Evolutionary conservation across 176 grass and related monocot genomes (phyloP).

Genomic region (Thinopyrum elongatum): DNA sequence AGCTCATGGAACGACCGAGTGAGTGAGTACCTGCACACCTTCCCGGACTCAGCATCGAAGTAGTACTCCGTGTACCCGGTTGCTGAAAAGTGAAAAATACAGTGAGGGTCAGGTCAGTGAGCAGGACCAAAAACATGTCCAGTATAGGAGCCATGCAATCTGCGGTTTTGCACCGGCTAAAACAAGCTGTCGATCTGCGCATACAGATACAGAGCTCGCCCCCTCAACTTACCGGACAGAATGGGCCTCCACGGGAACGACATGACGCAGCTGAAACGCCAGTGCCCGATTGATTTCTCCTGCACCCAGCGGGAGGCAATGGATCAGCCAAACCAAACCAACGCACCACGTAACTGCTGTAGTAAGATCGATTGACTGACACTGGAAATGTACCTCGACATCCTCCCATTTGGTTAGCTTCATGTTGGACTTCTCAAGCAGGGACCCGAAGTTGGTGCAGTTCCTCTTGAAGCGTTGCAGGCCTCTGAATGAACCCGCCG

Average conservation of each 20-base stretch:
- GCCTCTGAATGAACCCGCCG: constrained; percentile 82
- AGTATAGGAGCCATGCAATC: not conserved
- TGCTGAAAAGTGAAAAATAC: constrained; percentile 32
- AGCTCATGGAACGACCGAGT: not conserved
- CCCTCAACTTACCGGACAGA: constrained; percentile 54
- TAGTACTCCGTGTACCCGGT: constrained; percentile 93
- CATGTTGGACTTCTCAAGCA: constrained; percentile 86
- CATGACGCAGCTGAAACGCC: constrained; percentile 96
- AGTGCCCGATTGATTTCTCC: constrained; percentile 93
- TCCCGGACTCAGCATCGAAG: constrained; percentile 64
- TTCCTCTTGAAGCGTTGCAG: constrained; percentile 81
- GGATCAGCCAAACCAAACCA: not conserved
- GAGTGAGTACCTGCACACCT: constrained; percentile 62
- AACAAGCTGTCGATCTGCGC: not conserved
- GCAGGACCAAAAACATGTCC: no score
- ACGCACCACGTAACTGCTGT: not conserved
- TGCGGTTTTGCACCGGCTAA: not conserved
- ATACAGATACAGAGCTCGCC: not conserved
- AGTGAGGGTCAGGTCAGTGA: no score
- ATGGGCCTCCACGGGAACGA: constrained; percentile 95
- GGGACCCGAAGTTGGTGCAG: constrained; percentile 86
- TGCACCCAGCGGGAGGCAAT: constrained; percentile 2
- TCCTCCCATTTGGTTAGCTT: constrained; percentile 96
- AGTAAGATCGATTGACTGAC: not conserved
- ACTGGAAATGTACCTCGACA: constrained; percentile 31